Evolutionary conservation across 495 filamentous ascomycete species (phyloP), one percentile per base, ranked within the genome.

Genomic region (Xylaria nigripes): DNA sequence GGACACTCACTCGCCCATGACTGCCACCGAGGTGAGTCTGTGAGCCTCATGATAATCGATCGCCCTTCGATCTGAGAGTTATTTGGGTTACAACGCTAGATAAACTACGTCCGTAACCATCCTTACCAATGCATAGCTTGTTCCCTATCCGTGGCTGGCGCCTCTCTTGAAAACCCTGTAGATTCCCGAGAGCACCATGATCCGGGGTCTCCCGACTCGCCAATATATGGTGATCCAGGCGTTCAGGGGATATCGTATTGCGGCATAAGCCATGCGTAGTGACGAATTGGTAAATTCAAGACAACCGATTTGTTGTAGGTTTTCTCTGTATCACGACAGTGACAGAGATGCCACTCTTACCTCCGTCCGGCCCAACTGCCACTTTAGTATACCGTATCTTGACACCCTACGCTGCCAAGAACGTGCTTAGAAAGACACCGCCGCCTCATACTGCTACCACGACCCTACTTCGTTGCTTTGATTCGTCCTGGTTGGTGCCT

Each of bases 41-140:
- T 22, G 43, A 54, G 34, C 51, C 45, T 48, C 44, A 48, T 30
- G 44, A 46, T 22, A 32, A 42, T 32, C 18, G 23, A 48, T 41
- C 34, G 22, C 51, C 51, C 42, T 54, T 44, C 51, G 48, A 48
- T 54, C 23, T 45, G 24, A 54, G 51, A 48, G 23, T 12, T 54
- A 45, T 45, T 32, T 13, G 25, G 18, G 45, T 32, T 40, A 34
- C 23, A 47, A 40, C 29, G 22, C 34, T 42, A 42, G 23, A 18
- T n/a, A n/a, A n/a, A n/a, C n/a, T n/a, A n/a, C 18, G n/a, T 2
- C 15, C 18, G 8, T 16, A 40, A 4, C 2, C 32, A 6, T 6
- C 42, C 34, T 48, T 16, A 23, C 45, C n/a, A n/a, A n/a, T 36
- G 6, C 5, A 12, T 36, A 22, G 7, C 23, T 12, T 47, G n/a